Base-by-base conservation (phyloP, 306 rosid species). In the Cyclanthera cordifolia region DNA sequence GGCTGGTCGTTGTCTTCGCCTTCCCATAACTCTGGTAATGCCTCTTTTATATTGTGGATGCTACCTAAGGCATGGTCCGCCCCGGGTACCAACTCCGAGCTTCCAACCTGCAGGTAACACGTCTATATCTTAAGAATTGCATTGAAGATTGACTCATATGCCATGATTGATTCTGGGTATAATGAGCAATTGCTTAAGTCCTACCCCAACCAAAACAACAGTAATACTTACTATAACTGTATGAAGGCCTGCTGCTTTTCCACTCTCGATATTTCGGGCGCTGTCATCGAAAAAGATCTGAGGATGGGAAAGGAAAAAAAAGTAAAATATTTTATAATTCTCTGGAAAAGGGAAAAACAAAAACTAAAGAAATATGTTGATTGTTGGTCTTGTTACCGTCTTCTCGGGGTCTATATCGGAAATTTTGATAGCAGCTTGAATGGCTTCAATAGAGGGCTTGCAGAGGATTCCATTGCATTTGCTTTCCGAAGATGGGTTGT, bases 221-320 rank as follows among this genome's bases (percentile, higher is more conserved):
- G 4, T 14, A 69, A 19, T 3, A 52, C 97, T 84, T 84, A 90
- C 97, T 7, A 90, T 72, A 56, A 90, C 95, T 21, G 95, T 87
- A 57, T 79, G 82, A 74, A 90, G 86, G 71, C 95, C 89, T 37
- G 83, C 90, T 76, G 76, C 86, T 78, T 88, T 90, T 67, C 87
- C 97, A 57, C 85, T 86, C 53, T 83, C 93, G 72, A 90, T 78
- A 73, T 90, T 90, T 84, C 89, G 79, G 49, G 56, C 71, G 74
- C 97, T 90, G 71, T 88, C 97, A 67, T 90, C 93, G 19, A 88
- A 83, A 90, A 90, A 90, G 76, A 90, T 71, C 97, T 90, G 88
- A 60, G 30, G 58, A 32, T 12, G 32, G 23, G 51, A 67, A 28
- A 49, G 30, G 25, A 50, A 28, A 28, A n/a, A 14, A 9, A 34